Evolutionary conservation across 225 moss, liverwort and hornwort species (phyloP).

Genomic region (Straminergon stramineum): DNA sequence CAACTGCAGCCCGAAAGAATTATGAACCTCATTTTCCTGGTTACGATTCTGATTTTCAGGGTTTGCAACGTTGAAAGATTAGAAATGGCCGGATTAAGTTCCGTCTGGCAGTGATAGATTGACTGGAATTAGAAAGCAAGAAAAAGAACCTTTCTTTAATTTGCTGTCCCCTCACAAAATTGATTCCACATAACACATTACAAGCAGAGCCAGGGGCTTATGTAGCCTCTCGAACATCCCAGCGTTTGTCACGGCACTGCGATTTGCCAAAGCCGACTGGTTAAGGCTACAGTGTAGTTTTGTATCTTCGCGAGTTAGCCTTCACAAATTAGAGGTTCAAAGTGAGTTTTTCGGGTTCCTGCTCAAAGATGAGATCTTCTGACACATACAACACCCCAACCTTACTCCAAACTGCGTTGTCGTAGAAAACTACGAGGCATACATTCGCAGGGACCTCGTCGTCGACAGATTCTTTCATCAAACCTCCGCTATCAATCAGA

Average conservation of each 20-base stretch:
- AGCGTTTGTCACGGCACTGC: neutral
- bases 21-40: no score
- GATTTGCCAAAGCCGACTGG: neutral
- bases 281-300: neutral
- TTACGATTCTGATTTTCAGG: no score
- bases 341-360: neutral
- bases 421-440: neutral
- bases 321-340: neutral
- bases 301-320: neutral
- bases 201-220: neutral
- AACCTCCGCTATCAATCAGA: neutral
- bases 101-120: no score
- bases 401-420: neutral
- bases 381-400: neutral
- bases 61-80: no score
- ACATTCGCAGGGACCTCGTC: neutral
- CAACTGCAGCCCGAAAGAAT: no score
- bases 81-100: no score
- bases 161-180: neutral
- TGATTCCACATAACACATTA: neutral
- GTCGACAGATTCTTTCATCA: neutral
- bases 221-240: neutral
- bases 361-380: neutral
- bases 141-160: neutral
- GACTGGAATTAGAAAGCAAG: neutral